Base-by-base conservation (phyloP, 352 stramenopile species). In the Phytopythium mirpurense region DNA sequence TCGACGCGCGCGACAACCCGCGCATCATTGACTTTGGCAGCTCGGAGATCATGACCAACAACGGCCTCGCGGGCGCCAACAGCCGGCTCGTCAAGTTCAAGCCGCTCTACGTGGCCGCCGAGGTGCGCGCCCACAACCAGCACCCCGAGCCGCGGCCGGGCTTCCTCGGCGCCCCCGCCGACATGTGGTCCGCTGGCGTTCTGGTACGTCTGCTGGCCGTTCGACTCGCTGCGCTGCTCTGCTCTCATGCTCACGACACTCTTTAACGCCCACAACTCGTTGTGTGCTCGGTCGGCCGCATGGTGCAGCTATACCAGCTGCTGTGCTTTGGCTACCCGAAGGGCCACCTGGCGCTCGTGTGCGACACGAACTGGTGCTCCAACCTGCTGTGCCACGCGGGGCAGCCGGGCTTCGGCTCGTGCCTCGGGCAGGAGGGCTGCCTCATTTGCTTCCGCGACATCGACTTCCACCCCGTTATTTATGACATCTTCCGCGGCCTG, bases 11-110 rank as follows among this genome's bases (percentile, higher is more conserved):
- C 8, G 62, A 63, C 23, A 78, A 71, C 11, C 72, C 79, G 38
- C 72, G 79, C 19, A 66, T 93, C 24, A 86, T 90, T 21, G 83
- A 93, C 60, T 93, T 90, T 64, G 83, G 83, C 35, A 91, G 81
- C 66, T 83, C 74, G 14, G 74, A 86, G 66, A 82, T 87, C 65
- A 86, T 89, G 76, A 72, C 67, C 10, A 76, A 83, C 52, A 77
- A 84, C 45, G 76, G 78, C 32, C 51, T 68, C n/a, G 81, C 76
- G 0, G 78, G 81, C 38, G 59, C 66, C 0, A 60, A 70, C 41
- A 71, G 84, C 40, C 64, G 70, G 16, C 57, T 88, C 4, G 68
- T 91, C 62, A 91, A 91, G 65, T 91, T 86, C 55, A 91, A 91
- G 51, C 78, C 81, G 27, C 63, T 88, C 0, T 91, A 88, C 55